phyloP scores from a whole-genome alignment of 768 basidiomycete species.

The Lactifluus piperatus region DNA sequence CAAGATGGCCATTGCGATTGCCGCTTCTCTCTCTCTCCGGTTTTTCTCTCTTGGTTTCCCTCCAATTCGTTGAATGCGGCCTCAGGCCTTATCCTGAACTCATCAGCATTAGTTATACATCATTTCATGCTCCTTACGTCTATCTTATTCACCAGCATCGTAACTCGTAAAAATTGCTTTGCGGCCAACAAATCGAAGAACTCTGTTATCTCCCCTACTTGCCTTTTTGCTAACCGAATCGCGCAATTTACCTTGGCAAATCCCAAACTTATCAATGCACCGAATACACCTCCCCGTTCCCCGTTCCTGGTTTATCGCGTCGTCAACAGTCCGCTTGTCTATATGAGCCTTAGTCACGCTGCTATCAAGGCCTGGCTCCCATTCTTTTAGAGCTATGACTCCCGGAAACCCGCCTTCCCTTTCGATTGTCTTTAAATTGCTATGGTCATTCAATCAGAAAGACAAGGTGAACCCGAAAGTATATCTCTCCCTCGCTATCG shows the following conservation, averaged over 20 bases:
- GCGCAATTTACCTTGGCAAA: not conserved
- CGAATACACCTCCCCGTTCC: not conserved
- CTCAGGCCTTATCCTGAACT: not conserved
- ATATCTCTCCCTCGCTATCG: not conserved
- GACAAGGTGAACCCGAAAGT: not conserved
- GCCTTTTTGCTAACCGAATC: not conserved
- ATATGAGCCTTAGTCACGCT: not conserved
- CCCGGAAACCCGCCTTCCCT: too few relatives aligned
- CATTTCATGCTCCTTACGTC: not conserved
- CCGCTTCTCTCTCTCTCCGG: not conserved
- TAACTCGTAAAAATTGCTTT: not conserved
- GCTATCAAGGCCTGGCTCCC: too few relatives aligned
- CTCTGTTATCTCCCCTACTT: not conserved
- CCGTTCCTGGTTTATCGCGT: not conserved
- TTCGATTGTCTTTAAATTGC: too few relatives aligned
- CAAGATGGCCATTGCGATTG: not conserved
- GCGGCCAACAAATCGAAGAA: conserved; percentile 2
- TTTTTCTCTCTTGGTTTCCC: not conserved
- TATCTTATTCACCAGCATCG: not conserved
- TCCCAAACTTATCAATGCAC: not conserved
- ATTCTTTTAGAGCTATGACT: too few relatives aligned
- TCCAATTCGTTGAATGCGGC: not conserved
- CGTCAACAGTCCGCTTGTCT: not conserved
- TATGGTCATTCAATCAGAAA: not conserved
- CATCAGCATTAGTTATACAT: not conserved